Base-by-base conservation (phyloP, 257 asterid species). In the Primulina eburnea region DNA sequence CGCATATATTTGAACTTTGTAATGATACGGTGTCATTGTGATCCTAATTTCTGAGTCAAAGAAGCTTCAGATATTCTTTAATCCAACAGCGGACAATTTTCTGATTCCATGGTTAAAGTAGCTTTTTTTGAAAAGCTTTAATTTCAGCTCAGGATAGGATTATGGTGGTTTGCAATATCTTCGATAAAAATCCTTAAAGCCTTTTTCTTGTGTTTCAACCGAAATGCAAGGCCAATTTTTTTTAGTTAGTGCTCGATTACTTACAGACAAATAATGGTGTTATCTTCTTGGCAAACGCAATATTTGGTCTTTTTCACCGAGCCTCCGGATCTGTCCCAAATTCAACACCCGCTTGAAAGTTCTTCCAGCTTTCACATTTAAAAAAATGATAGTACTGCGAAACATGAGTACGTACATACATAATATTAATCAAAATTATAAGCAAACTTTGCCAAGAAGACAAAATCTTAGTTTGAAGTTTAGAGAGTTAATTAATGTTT, bases 371-470 rank as follows among this genome's bases (percentile, higher is more conserved):
- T 28, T 28, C 30, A 28, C 30, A 28, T 28, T 28, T 28, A 28
- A 28, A 28, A 24, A 28, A 28, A 28, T 28, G 4, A 28, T 28
- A 28, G 2, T 28, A 28, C 30, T 28, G 30, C 30, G 4, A 28
- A 28, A 2, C 30, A 2, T 28, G 30, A 28, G 30, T 43, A 17
- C 52, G 18, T 14, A 14, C 55, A 14, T 4, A 59, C 57, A 50
- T 1, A 55, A n/a, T 43, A 30, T 66, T 66, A 30, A 10, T 28
- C 60, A 40, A 66, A 58, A 33, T 71, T 7, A 35, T 7, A 40
- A 62, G 32, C 55, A 50, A 63, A 50, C 62, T 50, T 50, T 65
- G 55, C 56, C 38, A 3, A 56, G 37, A 65, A 63, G 71, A 71
- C 55, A 65, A 60, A 28, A 29, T 62, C 26, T 63, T 50, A 50